Conservation (phyloP, 192 early-diverging fungal species). For the Allomyces macrogynus region DNA sequence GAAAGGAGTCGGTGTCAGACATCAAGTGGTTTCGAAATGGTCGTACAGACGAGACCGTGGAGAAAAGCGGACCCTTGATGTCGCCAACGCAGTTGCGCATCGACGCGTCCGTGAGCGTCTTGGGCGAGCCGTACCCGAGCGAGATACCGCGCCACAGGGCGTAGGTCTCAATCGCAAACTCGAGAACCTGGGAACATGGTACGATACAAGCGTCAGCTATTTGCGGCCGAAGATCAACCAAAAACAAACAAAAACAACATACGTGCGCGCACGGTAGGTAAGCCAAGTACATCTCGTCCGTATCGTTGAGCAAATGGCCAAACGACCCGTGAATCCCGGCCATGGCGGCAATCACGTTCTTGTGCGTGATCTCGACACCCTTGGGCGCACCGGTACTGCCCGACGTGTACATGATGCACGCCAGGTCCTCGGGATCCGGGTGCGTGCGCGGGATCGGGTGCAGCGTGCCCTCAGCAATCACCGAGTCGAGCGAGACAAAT, state of each 20-base stretch:
- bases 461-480: background rate
- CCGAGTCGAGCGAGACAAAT: conserved; percentile 4
- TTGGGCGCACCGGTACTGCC: conserved; percentile 50
- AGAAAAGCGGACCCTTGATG: conserved; percentile 21
- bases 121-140: conserved; percentile 41
- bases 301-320: background rate
- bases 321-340: conserved; percentile 20
- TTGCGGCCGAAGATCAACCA: too few species aligned
- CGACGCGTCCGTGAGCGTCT: conserved; percentile 46
- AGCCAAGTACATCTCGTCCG: conserved; percentile 38
- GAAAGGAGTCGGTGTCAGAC: too few species aligned
- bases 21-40: too few species aligned
- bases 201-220: too few species aligned
- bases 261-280: conserved; percentile 76
- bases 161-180: conserved; percentile 61
- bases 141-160: conserved; percentile 45
- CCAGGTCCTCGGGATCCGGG: background rate
- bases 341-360: conserved; percentile 61
- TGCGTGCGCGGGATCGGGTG: background rate
- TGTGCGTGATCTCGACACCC: conserved; percentile 69
- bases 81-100: conserved; percentile 49
- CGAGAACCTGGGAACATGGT: conserved; percentile 23
- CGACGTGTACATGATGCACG: background rate
- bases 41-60: too few species aligned
- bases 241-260: too few species aligned